Evolutionary conservation across 495 filamentous ascomycete genomes (phyloP), one percentile per base, ranked within the genome.

Genomic region (Xylaria nigripes): DNA sequence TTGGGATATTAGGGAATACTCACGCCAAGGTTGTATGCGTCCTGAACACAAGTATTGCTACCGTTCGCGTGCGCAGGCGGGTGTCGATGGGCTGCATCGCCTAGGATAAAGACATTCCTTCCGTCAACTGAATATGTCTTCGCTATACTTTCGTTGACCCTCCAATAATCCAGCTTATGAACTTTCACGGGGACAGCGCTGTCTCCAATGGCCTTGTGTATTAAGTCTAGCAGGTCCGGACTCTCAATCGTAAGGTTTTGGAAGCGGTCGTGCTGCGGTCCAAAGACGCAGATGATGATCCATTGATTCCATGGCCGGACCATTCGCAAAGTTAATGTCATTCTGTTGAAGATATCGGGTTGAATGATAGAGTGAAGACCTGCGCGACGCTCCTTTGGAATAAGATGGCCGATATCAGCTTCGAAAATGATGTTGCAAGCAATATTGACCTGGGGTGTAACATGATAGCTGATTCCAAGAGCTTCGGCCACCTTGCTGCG

Each of bases 261-360:
- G 49, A 65, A 63, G 9, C 60, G 60, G 10, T 62, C 25, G 43
- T 70, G 65, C 15, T 61, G 60, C 0, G 69, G 71, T 23, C 62
- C 61, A 0, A 75, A 69, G 13, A 77, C 68, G n/a, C 75, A 57
- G 51, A 80, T 76, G 43, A 81, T 74, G 62, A 82, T 70, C 79
- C 79, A 78, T 59, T 81, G 71, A 59, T 77, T 55, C 78, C 76
- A 82, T 1, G 77, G 72, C 61, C 76, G 78, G 2, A 82, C 74
- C 75, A 82, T 77, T 21, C 79, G 61, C 4, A 71, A 57, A 44
- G 77, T 69, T 13, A 59, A 54, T 13, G 61, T 61, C 71, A 74
- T 75, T 0, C 67, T 73, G 57, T 68, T 77, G 0, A 57, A 57
- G 3, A 70, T 70, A 21, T 79, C 75, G 1, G 77, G 76, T 45